phyloP scores from a whole-genome alignment of 75 land plant species.

The Cryptomeria japonica region DNA sequence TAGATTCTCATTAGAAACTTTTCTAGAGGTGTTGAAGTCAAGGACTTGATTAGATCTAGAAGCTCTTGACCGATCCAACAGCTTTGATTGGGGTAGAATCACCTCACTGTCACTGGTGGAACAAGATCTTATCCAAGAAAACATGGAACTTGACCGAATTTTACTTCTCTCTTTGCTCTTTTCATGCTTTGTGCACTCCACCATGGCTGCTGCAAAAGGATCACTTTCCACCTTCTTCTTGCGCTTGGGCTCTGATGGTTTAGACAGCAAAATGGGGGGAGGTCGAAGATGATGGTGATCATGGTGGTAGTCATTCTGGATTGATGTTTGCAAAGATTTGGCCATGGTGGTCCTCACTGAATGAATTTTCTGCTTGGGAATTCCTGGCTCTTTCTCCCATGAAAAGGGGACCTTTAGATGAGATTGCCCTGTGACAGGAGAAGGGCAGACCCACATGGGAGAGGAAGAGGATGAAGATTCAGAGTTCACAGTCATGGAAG shows the following conservation, averaged over 20 bases:
- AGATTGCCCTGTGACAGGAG: neutral
- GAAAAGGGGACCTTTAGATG: neutral
- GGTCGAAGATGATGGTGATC: neutral
- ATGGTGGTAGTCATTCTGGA: neutral
- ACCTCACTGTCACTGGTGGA: neutral
- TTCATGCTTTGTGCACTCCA: neutral
- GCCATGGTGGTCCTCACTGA: neutral
- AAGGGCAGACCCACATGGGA: neutral
- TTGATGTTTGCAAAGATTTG: neutral
- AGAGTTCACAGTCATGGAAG: neutral
- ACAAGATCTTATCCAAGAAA: neutral
- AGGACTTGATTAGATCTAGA: neutral
- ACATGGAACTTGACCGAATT: neutral
- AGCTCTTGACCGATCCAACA: neutral
- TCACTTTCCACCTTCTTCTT: neutral
- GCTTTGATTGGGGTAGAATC: neutral
- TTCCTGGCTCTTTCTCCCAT: neutral
- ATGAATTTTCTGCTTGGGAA: neutral
- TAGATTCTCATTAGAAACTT: neutral
- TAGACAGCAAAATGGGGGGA: neutral
- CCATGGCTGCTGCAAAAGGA: conserved; percentile 1
- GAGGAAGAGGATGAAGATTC: neutral
- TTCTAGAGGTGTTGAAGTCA: neutral
- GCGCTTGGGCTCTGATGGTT: neutral
- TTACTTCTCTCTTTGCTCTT: neutral